Conservation (phyloP, 169 alveolate species). For the Eimeria acervulina region DNA sequence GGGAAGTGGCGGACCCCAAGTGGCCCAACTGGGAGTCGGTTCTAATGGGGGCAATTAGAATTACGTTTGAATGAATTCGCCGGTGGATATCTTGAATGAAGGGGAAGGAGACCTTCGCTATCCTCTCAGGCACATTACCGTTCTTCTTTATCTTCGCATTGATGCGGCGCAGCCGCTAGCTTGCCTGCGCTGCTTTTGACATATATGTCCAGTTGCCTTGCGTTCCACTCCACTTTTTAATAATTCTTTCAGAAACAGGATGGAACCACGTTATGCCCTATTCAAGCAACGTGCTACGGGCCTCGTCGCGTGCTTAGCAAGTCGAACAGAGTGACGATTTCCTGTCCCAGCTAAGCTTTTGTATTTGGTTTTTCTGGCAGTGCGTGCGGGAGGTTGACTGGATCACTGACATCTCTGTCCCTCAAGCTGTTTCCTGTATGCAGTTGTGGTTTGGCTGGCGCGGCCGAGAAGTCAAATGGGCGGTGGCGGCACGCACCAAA, state of each 20-base stretch:
- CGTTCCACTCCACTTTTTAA: neutral
- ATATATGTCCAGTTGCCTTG: neutral
- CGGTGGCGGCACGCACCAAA: neutral
- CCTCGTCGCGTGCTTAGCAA: neutral
- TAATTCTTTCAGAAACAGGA: neutral
- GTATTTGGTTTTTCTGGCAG: neutral
- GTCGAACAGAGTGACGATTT: neutral
- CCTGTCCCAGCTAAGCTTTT: neutral
- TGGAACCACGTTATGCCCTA: neutral
- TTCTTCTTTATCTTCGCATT: neutral
- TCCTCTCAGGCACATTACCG: neutral
- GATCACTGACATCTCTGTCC: neutral
- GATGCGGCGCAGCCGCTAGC: constrained; percentile 10
- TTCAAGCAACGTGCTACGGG: neutral
- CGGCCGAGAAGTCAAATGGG: constrained; percentile 26
- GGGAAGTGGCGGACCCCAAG: neutral
- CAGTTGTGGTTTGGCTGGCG: constrained; percentile 29
- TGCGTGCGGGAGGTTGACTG: constrained; percentile 35
- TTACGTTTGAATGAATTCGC: too few species aligned
- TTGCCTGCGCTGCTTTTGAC: neutral
- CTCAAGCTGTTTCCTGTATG: neutral
- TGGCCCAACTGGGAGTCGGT: neutral
- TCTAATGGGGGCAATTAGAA: neutral
- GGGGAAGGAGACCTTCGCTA: neutral
- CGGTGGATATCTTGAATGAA: neutral